Evolutionary conservation across 805 yeast species (phyloP).

Genomic region (Osmozyma mogii): DNA sequence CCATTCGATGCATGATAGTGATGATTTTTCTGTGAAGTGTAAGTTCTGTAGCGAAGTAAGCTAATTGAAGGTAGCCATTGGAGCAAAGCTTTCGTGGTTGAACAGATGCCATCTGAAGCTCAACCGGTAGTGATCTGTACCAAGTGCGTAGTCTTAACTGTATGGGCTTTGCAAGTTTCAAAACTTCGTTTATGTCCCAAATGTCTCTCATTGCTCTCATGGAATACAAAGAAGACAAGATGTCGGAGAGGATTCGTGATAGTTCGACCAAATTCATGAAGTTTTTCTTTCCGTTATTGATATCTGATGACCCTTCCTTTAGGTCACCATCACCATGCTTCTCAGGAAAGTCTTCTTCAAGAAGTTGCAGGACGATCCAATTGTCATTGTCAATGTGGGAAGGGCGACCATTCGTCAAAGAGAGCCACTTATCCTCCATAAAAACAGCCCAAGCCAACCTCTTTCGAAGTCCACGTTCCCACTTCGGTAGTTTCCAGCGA

Average conservation of each 20-base stretch:
- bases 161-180: conserved; percentile 73
- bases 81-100: conserved; percentile 59
- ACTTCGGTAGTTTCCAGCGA: conserved; percentile 85
- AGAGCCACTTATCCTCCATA: conserved; percentile 86
- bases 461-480: conserved; percentile 88
- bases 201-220: conserved; percentile 53
- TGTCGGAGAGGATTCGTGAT: conserved; percentile 62
- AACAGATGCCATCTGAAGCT: conserved; percentile 53
- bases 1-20: conserved; percentile 38
- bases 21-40: conserved; percentile 76
- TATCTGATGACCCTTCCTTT: conserved; percentile 58
- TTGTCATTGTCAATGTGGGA: conserved; percentile 68
- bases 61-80: conserved; percentile 71
- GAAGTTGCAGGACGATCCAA: conserved; percentile 70
- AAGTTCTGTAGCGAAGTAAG: conserved; percentile 85
- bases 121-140: conserved; percentile 66
- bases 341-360: conserved; percentile 75
- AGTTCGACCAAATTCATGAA: conserved; percentile 63
- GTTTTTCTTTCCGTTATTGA: conserved; percentile 59
- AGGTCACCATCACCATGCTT: conserved; percentile 46
- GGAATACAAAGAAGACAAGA: conserved; percentile 64
- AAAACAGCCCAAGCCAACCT: conserved; percentile 95
- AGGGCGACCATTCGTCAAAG: conserved; percentile 76
- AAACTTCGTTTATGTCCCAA: conserved; percentile 55
- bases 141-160: conserved; percentile 65